phyloP scores from a whole-genome alignment of 2,329 filamentous ascomycete species.

The Colletotrichum higginsianum region DNA sequence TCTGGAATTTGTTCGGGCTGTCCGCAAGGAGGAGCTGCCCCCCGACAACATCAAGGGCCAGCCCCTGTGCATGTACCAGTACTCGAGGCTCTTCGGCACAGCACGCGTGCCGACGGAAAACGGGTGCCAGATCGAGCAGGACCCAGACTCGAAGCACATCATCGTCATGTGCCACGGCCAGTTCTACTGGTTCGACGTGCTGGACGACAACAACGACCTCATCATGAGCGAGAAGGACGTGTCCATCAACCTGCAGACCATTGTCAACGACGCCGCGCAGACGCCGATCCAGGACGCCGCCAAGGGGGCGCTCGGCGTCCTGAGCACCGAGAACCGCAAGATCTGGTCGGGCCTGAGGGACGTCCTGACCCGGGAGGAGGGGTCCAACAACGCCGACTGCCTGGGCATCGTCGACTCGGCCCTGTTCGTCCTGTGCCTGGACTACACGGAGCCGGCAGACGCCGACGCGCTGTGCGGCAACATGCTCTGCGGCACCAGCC shows the following conservation, averaged over 20 bases:
- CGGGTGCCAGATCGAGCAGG: conserved; percentile 96
- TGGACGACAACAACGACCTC: conserved; percentile 93
- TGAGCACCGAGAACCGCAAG: conserved; percentile 97
- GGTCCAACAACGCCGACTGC: conserved; percentile 95
- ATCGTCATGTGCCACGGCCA: conserved; percentile 95
- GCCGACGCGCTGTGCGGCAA: conserved; percentile 93
- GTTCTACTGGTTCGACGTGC: conserved; percentile 98
- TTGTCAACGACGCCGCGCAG: conserved; percentile 90
- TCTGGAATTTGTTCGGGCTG: conserved; percentile 91
- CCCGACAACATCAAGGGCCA: conserved; percentile 88
- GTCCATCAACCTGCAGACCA: conserved; percentile 90
- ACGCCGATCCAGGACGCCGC: conserved; percentile 94
- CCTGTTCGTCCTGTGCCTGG: conserved; percentile 91
- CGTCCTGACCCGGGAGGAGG: conserved; percentile 85
- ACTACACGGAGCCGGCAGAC: conserved; percentile 88
- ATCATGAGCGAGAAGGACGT: conserved; percentile 99
- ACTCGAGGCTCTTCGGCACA: conserved; percentile 94
- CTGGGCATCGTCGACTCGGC: conserved; percentile 96
- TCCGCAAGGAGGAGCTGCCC: conserved; percentile 91
- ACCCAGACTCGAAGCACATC: conserved; percentile 92
- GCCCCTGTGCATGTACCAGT: conserved; percentile 98
- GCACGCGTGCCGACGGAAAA: conserved; percentile 94
- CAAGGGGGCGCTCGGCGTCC: conserved; percentile 92
- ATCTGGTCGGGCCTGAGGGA: conserved; percentile 94
- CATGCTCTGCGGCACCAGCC: conserved; percentile 96